Conservation (phyloP, 2,329 filamentous ascomycete genomes). For the Paraphoma sp. region DNA sequence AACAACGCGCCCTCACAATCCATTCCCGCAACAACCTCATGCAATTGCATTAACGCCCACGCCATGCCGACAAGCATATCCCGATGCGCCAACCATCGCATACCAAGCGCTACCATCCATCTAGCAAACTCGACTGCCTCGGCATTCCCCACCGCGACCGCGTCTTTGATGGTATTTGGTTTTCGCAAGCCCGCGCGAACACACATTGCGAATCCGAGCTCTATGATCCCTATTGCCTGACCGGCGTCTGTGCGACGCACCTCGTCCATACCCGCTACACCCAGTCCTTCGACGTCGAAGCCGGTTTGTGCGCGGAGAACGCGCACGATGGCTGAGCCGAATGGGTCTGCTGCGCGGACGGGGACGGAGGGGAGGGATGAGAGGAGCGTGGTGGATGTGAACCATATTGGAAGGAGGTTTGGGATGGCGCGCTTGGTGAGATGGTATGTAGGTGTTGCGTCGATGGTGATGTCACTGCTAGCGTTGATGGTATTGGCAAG, state of each 20-base stretch:
- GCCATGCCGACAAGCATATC: constrained; percentile 43
- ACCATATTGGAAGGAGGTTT: constrained; percentile 49
- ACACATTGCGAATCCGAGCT: constrained; percentile 42
- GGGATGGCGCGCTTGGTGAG: background rate
- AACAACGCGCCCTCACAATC: background rate
- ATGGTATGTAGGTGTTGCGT: background rate
- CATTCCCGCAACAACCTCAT: constrained; percentile 11
- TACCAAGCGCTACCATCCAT: constrained; percentile 20
- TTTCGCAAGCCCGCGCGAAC: constrained; percentile 11
- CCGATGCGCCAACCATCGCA: constrained; percentile 25
- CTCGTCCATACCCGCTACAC: constrained; percentile 52
- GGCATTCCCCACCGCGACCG: constrained; percentile 31
- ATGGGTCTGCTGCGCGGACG: constrained; percentile 38
- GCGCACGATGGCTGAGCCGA: constrained; percentile 46
- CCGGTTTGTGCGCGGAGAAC: constrained; percentile 51
- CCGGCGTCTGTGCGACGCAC: constrained; percentile 32
- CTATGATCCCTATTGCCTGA: constrained; percentile 36
- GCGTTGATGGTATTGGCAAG: background rate
- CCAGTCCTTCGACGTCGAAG: constrained; percentile 44
- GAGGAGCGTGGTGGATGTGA: constrained; percentile 47
- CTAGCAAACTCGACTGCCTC: constrained; percentile 47
- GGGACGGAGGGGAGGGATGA: constrained; percentile 48
- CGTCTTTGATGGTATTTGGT: constrained; percentile 32
- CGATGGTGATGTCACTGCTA: background rate
- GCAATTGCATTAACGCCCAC: constrained; percentile 39